These are phyloP conservation scores for Tylopilus cervinicoccineus DNA, from an alignment of 768 basidiomycete genomes.

Conservation along the genomic window DNA sequence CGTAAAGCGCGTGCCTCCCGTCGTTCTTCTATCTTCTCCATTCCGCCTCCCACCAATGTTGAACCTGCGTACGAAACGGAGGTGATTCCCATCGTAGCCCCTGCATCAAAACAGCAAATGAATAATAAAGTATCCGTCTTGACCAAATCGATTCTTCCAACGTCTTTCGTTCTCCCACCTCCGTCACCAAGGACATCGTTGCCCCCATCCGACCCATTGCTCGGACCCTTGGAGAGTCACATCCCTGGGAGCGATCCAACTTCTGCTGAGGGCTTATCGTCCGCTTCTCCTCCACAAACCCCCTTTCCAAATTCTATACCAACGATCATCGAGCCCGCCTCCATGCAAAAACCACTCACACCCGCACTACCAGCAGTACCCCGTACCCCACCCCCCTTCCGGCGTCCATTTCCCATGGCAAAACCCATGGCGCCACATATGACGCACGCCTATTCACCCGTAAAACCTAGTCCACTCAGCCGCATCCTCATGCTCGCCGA, in stretches of 20 bases:
- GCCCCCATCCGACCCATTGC: conserved; percentile 39
- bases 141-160: conserved; percentile 53
- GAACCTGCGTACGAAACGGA: conserved; percentile 53
- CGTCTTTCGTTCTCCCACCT: conserved; percentile 74
- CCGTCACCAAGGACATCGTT: conserved; percentile 69
- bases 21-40: conserved; percentile 41
- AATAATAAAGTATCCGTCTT: conserved; percentile 22
- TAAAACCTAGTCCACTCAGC: conserved; percentile 74
- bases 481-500: conserved; percentile 70
- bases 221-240: conserved; percentile 23
- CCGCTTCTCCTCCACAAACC: background rate
- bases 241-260: conserved; percentile 12
- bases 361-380: conserved; percentile 6
- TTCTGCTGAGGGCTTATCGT: background rate
- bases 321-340: conserved; percentile 18
- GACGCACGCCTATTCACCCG: conserved; percentile 81
- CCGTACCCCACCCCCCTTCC: conserved; percentile 24
- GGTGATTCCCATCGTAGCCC: conserved; percentile 34
- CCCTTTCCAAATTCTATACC: conserved; percentile 16
- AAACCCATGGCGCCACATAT: conserved; percentile 67
- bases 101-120: conserved; percentile 26
- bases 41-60: conserved; percentile 31
- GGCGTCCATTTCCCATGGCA: conserved; percentile 61
- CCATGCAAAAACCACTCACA: conserved; percentile 4
- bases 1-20: conserved; percentile 46